Evolutionary conservation across 495 filamentous ascomycete genomes (phyloP).

Genomic region (Penicillium salamii): DNA sequence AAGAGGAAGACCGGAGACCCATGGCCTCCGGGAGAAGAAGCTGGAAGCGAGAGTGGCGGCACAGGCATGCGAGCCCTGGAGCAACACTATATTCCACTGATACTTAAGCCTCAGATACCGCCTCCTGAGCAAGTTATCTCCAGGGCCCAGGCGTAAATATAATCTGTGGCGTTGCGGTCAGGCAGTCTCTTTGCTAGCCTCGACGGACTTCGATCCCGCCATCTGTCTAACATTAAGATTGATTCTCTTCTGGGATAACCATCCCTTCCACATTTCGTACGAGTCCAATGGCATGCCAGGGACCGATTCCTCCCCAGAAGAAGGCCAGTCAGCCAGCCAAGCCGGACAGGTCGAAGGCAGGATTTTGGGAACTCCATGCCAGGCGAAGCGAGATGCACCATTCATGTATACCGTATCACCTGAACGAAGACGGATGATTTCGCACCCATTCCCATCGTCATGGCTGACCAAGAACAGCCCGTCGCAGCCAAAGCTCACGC

Average conservation of each 20-base stretch:
- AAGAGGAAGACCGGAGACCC: no score
- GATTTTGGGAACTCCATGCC: constrained; percentile 90
- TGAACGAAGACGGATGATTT: constrained; percentile 67
- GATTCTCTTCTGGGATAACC: constrained; percentile 82
- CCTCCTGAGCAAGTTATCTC: no score
- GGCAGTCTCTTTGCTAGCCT: background rate
- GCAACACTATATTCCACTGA: no score
- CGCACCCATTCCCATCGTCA: constrained; percentile 40
- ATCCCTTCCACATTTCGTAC: constrained; percentile 69
- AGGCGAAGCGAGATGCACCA: constrained; percentile 74
- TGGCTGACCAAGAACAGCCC: constrained; percentile 63
- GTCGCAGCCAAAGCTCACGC: constrained; percentile 85
- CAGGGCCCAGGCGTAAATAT: no score
- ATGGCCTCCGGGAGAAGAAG: no score
- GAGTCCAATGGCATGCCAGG: constrained; percentile 19
- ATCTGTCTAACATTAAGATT: constrained; percentile 94
- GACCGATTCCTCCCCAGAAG: constrained; percentile 27
- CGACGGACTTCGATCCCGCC: constrained; percentile 34
- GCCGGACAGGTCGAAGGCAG: constrained; percentile 71
- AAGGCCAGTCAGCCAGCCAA: constrained; percentile 76
- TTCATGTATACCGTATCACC: constrained; percentile 85
- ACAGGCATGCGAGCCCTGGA: no score
- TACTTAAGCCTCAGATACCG: no score
- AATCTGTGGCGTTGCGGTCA: background rate
- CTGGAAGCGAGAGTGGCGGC: no score